These are phyloP conservation scores for Westerdykella sp. DNA, from an alignment of 2,329 filamentous ascomycete genomes.

Conservation along the genomic window DNA sequence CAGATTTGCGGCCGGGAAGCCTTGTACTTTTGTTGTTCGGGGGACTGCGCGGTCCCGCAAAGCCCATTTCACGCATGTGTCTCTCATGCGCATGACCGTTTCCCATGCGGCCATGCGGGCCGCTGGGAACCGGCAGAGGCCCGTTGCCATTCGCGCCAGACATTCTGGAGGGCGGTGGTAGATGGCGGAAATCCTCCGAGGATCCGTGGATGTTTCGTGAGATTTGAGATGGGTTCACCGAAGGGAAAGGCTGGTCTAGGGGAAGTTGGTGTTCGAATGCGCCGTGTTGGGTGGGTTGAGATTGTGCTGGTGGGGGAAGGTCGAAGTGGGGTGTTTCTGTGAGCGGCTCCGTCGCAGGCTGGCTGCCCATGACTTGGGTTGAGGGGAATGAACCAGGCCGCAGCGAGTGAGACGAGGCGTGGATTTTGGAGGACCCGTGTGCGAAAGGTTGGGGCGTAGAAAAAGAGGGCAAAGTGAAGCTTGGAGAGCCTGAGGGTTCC, in stretches of 20 bases:
- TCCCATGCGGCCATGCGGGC: constrained; percentile 25
- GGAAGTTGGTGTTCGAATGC: constrained; percentile 26
- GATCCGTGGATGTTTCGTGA: constrained; percentile 21
- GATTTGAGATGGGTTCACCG: constrained; percentile 9
- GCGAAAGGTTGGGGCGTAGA: background rate
- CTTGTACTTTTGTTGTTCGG: constrained; percentile 46
- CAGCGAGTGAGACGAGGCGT: background rate
- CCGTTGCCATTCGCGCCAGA: constrained; percentile 31
- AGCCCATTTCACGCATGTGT: constrained; percentile 35
- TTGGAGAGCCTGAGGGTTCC: background rate
- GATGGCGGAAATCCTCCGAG: constrained; percentile 28
- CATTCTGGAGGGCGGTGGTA: constrained; percentile 27
- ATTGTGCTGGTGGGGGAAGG: constrained; percentile 15
- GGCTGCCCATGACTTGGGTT: background rate
- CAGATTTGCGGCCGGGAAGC: background rate
- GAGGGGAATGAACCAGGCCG: constrained; percentile 1
- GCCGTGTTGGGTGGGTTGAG: constrained; percentile 15
- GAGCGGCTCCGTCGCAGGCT: constrained; percentile 1
- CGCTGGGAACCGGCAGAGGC: constrained; percentile 34
- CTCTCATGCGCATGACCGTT: constrained; percentile 23
- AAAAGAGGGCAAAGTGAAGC: background rate
- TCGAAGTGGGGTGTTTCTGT: background rate
- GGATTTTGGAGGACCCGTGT: background rate
- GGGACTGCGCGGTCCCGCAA: constrained; percentile 41
- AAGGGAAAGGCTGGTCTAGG: constrained; percentile 11